Evolutionary conservation across 306 rosid species (phyloP).

Genomic region (Mimosa pudica): DNA sequence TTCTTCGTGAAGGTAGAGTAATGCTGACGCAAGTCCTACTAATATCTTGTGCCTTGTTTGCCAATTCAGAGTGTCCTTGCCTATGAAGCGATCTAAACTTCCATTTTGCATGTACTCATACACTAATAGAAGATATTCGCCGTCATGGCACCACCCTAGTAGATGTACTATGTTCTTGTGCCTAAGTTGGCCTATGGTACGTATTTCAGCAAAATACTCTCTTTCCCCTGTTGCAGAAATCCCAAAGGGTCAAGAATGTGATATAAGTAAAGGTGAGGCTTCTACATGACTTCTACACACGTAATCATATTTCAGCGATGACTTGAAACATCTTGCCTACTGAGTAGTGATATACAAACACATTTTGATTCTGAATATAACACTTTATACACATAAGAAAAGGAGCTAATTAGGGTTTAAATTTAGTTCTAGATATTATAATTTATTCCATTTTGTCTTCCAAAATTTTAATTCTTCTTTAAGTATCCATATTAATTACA

Average conservation of each 20-base stretch:
- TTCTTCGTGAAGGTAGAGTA: slow-evolving; percentile 62
- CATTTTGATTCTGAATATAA: not conserved
- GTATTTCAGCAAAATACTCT: slow-evolving; percentile 63
- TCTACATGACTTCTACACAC: not conserved
- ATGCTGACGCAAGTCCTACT: slow-evolving; percentile 56
- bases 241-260: not conserved
- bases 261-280: not conserved
- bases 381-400: too few relatives aligned
- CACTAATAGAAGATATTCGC: slow-evolving; percentile 43
- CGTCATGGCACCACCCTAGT: slow-evolving; percentile 61
- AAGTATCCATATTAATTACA: too few relatives aligned
- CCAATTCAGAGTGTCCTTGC: slow-evolving; percentile 49
- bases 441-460: too few relatives aligned
- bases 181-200: slow-evolving; percentile 58
- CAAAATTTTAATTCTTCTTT: too few relatives aligned
- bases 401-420: too few relatives aligned
- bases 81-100: slow-evolving; percentile 55
- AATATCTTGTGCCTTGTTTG: slow-evolving; percentile 52
- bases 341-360: not conserved
- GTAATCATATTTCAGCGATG: too few relatives aligned
- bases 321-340: not conserved
- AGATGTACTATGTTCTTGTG: slow-evolving; percentile 64
- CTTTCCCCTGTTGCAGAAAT: slow-evolving; percentile 49
- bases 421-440: too few relatives aligned
- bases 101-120: slow-evolving; percentile 66